Evolutionary conservation across 2,329 filamentous ascomycete genomes (phyloP), one percentile per base, ranked within the genome.

Genomic region (Rachicladosporium sp.): DNA sequence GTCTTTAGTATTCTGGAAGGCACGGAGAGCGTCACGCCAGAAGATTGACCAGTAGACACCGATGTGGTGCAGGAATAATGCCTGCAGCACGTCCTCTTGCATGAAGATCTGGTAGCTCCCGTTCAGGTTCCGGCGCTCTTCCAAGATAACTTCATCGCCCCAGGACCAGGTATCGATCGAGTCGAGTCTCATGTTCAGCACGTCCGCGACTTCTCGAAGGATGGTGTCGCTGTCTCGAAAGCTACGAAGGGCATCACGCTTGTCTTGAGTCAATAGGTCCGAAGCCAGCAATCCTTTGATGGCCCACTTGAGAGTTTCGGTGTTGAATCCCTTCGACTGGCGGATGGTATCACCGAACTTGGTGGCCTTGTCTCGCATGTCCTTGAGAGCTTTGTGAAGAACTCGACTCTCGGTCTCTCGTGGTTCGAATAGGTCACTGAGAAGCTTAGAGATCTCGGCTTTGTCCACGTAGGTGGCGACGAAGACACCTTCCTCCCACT

Each of bases 401-500:
- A 19, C 15, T 19, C 15, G 15, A 19, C 15, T 19, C 15, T 19
- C 15, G 4, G 33, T 36, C 10, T 33, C 33, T 10, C 37, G 29
- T 10, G 33, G 38, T 21, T 41, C 39, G 49, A 79, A 79, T 1
- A 78, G 61, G 1, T 56, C 46, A 8, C 64, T 57, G 1, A 80
- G 65, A 47, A 75, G 78, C 1, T 53, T 44, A 3, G 60, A 55
- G 41, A 79, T 70, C 7, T 58, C 62, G 3, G 44, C 46, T 7
- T 55, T 52, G 45, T 78, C 64, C 3, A 67, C 67, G 10, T 69
- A 50, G 21, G 61, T 61, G 4, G 64, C 54, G 3, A 60, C 60
- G 50, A 79, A 78, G n/a, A 74, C 71, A 38, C 68, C 59, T 1
- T 59, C 52, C 51, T 79, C 75, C 71, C 74, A 78, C 9, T 62